phyloP scores from a whole-genome alignment of 495 filamentous ascomycete species.

The Podospora sp. region DNA sequence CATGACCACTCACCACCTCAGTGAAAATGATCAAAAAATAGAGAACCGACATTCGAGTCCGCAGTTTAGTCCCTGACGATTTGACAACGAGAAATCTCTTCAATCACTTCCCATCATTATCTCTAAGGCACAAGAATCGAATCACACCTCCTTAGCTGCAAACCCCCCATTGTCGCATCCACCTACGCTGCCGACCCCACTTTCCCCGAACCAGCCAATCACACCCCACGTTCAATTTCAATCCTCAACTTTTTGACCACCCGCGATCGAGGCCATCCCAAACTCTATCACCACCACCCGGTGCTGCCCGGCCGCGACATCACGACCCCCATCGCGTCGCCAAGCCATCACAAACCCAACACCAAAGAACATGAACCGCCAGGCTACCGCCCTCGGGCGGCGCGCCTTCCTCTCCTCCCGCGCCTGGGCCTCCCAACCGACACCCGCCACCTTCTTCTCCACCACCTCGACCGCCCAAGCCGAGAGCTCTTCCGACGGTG shows the following conservation, averaged over 20 bases:
- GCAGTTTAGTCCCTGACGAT: too few species aligned
- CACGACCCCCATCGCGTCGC: not conserved
- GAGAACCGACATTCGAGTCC: too few species aligned
- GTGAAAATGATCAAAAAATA: too few species aligned
- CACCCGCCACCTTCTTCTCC: slow-evolving; percentile 19
- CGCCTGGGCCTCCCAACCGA: slow-evolving; percentile 2
- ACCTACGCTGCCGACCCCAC: not conserved
- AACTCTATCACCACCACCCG: slow-evolving; percentile 13
- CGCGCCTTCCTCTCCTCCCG: not conserved
- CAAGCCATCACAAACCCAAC: not conserved
- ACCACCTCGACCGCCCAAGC: slow-evolving; percentile 18
- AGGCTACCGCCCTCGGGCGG: not conserved
- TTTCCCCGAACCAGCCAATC: slow-evolving; percentile 21
- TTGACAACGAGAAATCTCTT: too few species aligned
- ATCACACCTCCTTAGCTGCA: not conserved
- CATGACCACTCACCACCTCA: too few species aligned
- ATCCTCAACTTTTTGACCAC: slow-evolving; percentile 1
- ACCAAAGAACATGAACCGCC: not conserved
- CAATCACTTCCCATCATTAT: too few species aligned
- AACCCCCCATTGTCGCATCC: slow-evolving; percentile 15
- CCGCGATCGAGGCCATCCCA: not conserved
- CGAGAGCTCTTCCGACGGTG: not conserved
- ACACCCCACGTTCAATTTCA: slow-evolving; percentile 25
- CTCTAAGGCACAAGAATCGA: too few species aligned
- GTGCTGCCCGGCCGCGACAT: not conserved